Percentiles rank a stretch among this genome's conserved stretches.
Evolutionary conservation across 1,284 basidiomycete genomes (phyloP).

Genomic region (Leccinum colubrinum): DNA sequence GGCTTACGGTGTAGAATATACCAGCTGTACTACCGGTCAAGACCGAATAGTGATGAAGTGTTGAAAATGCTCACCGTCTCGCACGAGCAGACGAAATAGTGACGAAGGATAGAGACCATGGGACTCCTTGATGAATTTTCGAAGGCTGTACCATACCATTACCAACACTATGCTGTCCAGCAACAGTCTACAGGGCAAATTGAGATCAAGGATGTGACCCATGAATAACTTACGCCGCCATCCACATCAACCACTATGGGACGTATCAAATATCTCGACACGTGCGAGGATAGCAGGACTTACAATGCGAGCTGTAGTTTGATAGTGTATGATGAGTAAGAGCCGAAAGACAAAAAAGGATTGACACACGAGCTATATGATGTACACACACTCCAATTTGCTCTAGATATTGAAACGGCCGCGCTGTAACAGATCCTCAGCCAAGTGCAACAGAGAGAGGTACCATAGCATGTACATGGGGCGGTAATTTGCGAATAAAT

Average conservation of each 20-base stretch:
- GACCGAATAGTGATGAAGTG: neutral
- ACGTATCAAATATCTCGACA: neutral
- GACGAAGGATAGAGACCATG: slow-evolving; percentile 5
- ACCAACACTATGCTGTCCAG: slow-evolving; percentile 10
- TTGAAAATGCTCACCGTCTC: slow-evolving; percentile 8
- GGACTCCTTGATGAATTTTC: neutral
- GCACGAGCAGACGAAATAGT: slow-evolving; percentile 5
- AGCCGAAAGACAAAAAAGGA: neutral
- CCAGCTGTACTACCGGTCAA: slow-evolving; percentile 2
- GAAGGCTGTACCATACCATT: slow-evolving; percentile 10
- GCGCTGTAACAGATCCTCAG: neutral
- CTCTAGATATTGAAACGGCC: neutral
- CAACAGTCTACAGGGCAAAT: neutral
- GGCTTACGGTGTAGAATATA: slow-evolving; percentile 12
- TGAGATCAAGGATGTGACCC: neutral
- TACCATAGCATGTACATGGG: slow-evolving; percentile 2
- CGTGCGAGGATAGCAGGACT: neutral
- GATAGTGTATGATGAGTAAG: neutral
- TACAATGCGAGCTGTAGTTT: neutral
- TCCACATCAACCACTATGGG: slow-evolving; percentile 7
- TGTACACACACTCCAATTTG: neutral
- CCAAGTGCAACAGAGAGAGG: neutral
- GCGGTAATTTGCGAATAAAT: neutral
- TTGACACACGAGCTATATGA: neutral
- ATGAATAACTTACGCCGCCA: neutral